Evolutionary conservation across 2,329 filamentous ascomycete genomes (phyloP).

Genomic region (Clarireedia monteithiana): DNA sequence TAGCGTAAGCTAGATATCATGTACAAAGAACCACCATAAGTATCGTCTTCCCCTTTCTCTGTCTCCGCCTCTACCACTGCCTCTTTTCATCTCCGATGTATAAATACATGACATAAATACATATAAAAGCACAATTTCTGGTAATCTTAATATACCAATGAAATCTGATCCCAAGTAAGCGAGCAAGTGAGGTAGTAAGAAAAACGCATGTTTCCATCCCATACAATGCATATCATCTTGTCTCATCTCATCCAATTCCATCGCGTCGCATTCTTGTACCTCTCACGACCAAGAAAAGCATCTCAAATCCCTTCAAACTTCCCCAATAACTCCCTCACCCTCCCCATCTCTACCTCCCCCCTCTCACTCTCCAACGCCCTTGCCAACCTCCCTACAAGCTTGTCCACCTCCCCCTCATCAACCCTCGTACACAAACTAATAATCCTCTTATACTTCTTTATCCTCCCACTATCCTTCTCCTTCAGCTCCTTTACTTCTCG

Average conservation of each 20-base stretch:
- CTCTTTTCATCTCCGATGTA: no score
- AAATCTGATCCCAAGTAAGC: no score
- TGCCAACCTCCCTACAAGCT: slow-evolving; percentile 68
- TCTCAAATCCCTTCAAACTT: slow-evolving; percentile 47
- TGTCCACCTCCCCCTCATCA: slow-evolving; percentile 67
- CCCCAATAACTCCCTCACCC: slow-evolving; percentile 71
- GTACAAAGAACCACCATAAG: no score
- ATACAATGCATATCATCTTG: not conserved
- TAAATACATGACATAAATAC: no score
- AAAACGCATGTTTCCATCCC: no score
- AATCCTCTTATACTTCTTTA: slow-evolving; percentile 80
- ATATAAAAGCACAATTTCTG: no score
- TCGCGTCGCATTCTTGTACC: not conserved
- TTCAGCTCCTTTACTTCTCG: slow-evolving; percentile 64
- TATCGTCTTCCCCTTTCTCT: no score
- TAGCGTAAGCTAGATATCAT: no score
- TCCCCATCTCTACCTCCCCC: slow-evolving; percentile 64
- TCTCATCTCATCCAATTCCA: not conserved
- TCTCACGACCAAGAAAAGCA: no score
- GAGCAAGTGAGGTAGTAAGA: no score
- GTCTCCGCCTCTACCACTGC: no score
- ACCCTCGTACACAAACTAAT: slow-evolving; percentile 81
- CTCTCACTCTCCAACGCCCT: slow-evolving; percentile 85
- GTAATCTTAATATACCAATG: no score
- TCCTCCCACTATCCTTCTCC: slow-evolving; percentile 73